phyloP scores from a whole-genome alignment of 179 eudicot species.

The Gypsophila paniculata region DNA sequence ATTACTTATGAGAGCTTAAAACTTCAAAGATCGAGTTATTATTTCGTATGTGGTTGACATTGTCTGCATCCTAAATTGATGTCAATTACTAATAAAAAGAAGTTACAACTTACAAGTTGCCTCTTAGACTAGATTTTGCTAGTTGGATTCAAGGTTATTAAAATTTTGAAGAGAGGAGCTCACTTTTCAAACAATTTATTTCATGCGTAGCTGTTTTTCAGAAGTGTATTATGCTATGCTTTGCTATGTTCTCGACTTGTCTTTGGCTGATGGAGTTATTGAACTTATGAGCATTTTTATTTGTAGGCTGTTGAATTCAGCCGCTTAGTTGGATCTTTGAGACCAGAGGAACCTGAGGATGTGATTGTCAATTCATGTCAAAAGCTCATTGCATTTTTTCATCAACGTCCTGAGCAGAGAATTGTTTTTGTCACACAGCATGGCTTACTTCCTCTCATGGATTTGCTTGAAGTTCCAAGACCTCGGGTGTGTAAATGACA shows the following conservation, averaged over 20 bases:
- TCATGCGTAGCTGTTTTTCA: slow-evolving; percentile 7
- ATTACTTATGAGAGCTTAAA: background rate
- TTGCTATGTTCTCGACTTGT: background rate
- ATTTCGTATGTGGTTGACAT: background rate
- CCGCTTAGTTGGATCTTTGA: slow-evolving; percentile 67
- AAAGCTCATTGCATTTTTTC: slow-evolving; percentile 76
- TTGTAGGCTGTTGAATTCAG: slow-evolving; percentile 91
- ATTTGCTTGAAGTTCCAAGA: slow-evolving; percentile 83
- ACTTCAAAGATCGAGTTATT: background rate
- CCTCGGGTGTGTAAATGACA: slow-evolving; percentile 59
- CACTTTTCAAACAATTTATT: background rate
- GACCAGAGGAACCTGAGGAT: slow-evolving; percentile 94
- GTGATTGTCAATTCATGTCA: slow-evolving; percentile 81
- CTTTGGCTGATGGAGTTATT: slow-evolving; percentile 9
- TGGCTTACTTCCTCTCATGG: slow-evolving; percentile 93
- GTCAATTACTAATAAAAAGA: background rate
- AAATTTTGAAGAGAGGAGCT: background rate
- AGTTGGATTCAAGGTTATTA: background rate
- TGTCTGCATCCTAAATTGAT: too few relatives aligned
- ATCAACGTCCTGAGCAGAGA: slow-evolving; percentile 92
- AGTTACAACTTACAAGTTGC: background rate
- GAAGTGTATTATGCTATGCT: background rate
- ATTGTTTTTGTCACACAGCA: slow-evolving; percentile 79
- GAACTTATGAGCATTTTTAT: slow-evolving; percentile 15
- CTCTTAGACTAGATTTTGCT: background rate